Evolutionary conservation across 2,329 filamentous ascomycete genomes (phyloP), one percentile per base, ranked within the genome.

Genomic region (Cercospora canescens): DNA sequence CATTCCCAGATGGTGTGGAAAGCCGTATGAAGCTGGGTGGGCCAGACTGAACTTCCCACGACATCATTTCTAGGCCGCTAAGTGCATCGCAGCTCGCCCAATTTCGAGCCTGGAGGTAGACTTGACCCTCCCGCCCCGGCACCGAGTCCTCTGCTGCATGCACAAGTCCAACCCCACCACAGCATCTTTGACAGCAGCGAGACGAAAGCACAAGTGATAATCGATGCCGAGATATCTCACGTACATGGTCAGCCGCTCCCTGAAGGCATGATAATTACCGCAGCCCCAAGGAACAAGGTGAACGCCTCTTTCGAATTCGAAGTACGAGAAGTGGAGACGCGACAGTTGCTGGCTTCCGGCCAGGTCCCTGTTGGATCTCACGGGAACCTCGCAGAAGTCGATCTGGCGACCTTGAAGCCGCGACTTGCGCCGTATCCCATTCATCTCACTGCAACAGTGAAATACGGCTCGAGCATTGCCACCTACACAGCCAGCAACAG

Each of bases 1-100:
- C 6, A 80, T 83, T 12, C 79, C 82, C 57, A 78, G 81, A 35
- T 83, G 81, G 82, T 83, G 83, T 72, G 82, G 83, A 9, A 84
- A 84, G 68, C 81, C 82, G 14, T 84, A 84, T 71, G 28, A 68
- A 45, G 65, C 64, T 41, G 68, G 66, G 68, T 70, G 35, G 2
- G 7, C 2, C 24, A 34, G 5, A 32, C 9, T 9, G 21, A 24
- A 14, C 16, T 1, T 4, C 12, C 9, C 1, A 16, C n/a, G 0
- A 26, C 26, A 32, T n/a, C 6, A 9, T 18, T 12, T 6, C 3
- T 14, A 9, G 18, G 52, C 7, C 0, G 30, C 52, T 56, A 11
- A 64, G 60, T 61, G n/a, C 9, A 32, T 16, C n/a, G 4, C 48
- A 83, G 82, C 56, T 80, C 83, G 64, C 76, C 79, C 4, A 80